phyloP scores from a whole-genome alignment of 2,329 filamentous ascomycete genomes.

The Talaromyces sp. region DNA sequence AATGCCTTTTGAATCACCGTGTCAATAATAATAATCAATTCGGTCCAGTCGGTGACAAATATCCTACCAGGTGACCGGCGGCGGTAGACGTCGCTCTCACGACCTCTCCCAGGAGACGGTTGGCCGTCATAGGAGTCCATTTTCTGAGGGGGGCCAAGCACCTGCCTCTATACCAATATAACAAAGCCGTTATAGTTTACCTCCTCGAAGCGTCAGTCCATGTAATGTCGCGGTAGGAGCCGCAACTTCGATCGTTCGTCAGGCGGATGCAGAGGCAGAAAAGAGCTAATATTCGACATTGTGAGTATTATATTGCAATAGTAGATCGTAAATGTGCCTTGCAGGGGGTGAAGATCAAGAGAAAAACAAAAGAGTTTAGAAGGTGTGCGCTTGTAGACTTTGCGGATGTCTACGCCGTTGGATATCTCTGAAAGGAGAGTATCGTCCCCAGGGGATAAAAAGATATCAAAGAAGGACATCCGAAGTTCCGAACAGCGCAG shows the following conservation, averaged over 20 bases:
- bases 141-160: neutral
- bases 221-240: neutral
- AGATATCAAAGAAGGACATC: neutral
- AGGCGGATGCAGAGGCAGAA: slow-evolving; percentile 9
- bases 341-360: neutral
- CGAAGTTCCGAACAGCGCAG: neutral
- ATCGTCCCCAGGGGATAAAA: neutral
- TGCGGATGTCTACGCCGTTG: neutral
- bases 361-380: slow-evolving; percentile 9
- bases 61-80: slow-evolving; percentile 43
- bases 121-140: slow-evolving; percentile 47
- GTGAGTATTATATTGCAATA: slow-evolving; percentile 29
- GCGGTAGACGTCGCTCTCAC: slow-evolving; percentile 40
- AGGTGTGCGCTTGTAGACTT: slow-evolving; percentile 5
- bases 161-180: neutral
- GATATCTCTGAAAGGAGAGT: neutral
- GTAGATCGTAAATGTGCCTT: neutral
- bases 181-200: neutral
- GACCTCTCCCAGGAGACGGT: slow-evolving; percentile 38
- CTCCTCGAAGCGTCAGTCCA: neutral
- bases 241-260: slow-evolving; percentile 4
- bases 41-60: neutral
- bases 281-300: slow-evolving; percentile 32
- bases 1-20: slow-evolving; percentile 8
- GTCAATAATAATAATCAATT: neutral